Evolutionary conservation across 805 yeast genomes (phyloP).

Genomic region (Jamesozyma rosinii): DNA sequence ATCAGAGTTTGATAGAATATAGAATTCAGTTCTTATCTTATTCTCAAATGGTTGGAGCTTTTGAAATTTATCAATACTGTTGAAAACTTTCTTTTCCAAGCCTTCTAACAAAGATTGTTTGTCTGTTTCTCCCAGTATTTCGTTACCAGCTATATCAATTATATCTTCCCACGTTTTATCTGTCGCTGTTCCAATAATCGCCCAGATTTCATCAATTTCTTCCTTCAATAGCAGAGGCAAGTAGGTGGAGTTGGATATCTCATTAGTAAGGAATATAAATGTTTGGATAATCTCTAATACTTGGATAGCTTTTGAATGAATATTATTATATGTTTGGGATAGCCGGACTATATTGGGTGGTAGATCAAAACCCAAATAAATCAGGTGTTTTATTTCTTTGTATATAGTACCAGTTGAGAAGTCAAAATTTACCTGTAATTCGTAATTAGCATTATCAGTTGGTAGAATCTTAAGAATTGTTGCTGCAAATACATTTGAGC

Average conservation of each 20-base stretch:
- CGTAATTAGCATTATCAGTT: conserved; percentile 17
- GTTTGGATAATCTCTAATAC: conserved; percentile 43
- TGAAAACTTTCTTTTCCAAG: background rate
- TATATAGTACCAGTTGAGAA: conserved; percentile 34
- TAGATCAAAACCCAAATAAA: conserved; percentile 43
- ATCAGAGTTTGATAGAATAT: background rate
- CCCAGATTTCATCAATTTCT: conserved; percentile 30
- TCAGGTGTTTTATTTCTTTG: conserved; percentile 46
- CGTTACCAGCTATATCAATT: conserved; percentile 14
- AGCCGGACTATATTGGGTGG: conserved; percentile 44
- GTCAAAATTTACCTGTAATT: conserved; percentile 45
- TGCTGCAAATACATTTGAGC: conserved; percentile 23
- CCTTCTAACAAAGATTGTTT: background rate
- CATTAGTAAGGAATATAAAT: conserved; percentile 28
- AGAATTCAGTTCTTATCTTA: conserved; percentile 2
- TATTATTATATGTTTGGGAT: conserved; percentile 40
- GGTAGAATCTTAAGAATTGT: conserved; percentile 34
- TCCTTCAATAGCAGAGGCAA: conserved; percentile 35
- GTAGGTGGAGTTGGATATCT: conserved; percentile 33
- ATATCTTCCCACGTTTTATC: conserved; percentile 46
- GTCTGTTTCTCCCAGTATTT: background rate
- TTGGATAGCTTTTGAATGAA: conserved; percentile 50
- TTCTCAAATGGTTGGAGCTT: conserved; percentile 22
- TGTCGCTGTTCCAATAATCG: conserved; percentile 30
- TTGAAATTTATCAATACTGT: conserved; percentile 31